Evolutionary conservation across 2,329 filamentous ascomycete species (phyloP).

Genomic region (Botrytis tulipae): DNA sequence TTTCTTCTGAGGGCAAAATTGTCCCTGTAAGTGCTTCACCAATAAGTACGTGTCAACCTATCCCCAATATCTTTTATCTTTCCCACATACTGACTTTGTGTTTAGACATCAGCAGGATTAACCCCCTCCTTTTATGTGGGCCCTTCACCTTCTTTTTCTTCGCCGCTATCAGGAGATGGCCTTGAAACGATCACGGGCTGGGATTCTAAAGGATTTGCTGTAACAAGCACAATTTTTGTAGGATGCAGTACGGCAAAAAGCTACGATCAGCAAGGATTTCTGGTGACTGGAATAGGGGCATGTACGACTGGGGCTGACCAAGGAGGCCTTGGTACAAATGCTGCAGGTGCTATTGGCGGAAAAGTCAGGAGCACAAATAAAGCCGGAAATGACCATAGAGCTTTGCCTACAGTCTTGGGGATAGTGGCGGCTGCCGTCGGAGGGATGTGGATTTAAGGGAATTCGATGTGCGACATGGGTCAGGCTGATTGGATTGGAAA

Average conservation of each 20-base stretch:
- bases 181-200: constrained; percentile 45
- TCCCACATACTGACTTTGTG: constrained; percentile 32
- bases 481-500: not conserved
- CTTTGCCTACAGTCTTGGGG: constrained; percentile 4
- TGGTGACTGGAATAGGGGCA: constrained; percentile 37
- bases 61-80: not conserved
- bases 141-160: constrained; percentile 48
- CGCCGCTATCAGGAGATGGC: constrained; percentile 34
- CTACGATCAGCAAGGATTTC: constrained; percentile 48
- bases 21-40: constrained; percentile 67
- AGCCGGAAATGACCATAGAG: constrained; percentile 25
- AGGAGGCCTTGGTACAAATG: constrained; percentile 23
- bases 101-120: constrained; percentile 48
- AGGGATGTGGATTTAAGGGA: not conserved
- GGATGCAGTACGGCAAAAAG: constrained; percentile 42
- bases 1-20: constrained; percentile 76
- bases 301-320: constrained; percentile 13
- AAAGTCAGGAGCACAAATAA: constrained; percentile 29
- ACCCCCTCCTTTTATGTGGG: constrained; percentile 50
- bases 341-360: constrained; percentile 26
- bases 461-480: not conserved
- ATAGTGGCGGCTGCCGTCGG: constrained; percentile 1
- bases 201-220: constrained; percentile 50
- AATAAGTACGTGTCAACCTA: constrained; percentile 55
- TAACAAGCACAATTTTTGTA: constrained; percentile 43